Evolutionary conservation across 352 stramenopile species (phyloP).

Genomic region (Pythium dissimile): DNA sequence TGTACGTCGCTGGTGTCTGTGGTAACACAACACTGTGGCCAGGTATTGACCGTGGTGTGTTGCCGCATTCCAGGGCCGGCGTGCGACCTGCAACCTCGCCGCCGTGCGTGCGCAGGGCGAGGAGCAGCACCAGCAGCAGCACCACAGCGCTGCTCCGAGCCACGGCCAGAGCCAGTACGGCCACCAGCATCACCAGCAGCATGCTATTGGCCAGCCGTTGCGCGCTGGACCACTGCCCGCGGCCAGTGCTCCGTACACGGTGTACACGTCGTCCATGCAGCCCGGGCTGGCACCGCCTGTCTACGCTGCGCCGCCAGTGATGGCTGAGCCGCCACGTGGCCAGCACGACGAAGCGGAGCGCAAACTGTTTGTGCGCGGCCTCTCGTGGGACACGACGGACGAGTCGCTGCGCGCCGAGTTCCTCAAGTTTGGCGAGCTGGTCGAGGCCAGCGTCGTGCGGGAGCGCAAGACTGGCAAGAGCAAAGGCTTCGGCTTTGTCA

Average conservation of each 20-base stretch:
- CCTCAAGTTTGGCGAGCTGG: slow-evolving; percentile 59
- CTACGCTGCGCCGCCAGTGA: slow-evolving; percentile 30
- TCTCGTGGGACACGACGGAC: slow-evolving; percentile 55
- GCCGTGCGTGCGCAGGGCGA: slow-evolving; percentile 36
- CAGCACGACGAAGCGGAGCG: slow-evolving; percentile 39
- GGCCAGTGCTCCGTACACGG: slow-evolving; percentile 24
- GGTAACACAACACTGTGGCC: too few relatives aligned
- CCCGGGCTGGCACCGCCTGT: slow-evolving; percentile 6
- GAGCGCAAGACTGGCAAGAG: slow-evolving; percentile 56
- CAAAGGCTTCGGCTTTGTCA: slow-evolving; percentile 74
- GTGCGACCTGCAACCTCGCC: slow-evolving; percentile 50
- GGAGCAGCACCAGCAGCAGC: slow-evolving; percentile 27
- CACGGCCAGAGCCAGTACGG: slow-evolving; percentile 5
- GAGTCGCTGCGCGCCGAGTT: slow-evolving; percentile 56
- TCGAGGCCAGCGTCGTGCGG: slow-evolving; percentile 38
- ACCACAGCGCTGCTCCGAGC: slow-evolving; percentile 1
- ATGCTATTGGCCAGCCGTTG: neutral
- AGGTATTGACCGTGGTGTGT: neutral
- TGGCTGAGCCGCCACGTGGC: slow-evolving; percentile 15
- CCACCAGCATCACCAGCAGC: slow-evolving; percentile 17
- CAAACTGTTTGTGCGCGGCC: slow-evolving; percentile 58
- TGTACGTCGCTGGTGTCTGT: slow-evolving; percentile 25
- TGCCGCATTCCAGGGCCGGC: slow-evolving; percentile 26
- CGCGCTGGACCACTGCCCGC: neutral
- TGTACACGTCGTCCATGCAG: slow-evolving; percentile 17